Conservation (phyloP, 352 stramenopile species). For the Globisporangium middletonii region DNA sequence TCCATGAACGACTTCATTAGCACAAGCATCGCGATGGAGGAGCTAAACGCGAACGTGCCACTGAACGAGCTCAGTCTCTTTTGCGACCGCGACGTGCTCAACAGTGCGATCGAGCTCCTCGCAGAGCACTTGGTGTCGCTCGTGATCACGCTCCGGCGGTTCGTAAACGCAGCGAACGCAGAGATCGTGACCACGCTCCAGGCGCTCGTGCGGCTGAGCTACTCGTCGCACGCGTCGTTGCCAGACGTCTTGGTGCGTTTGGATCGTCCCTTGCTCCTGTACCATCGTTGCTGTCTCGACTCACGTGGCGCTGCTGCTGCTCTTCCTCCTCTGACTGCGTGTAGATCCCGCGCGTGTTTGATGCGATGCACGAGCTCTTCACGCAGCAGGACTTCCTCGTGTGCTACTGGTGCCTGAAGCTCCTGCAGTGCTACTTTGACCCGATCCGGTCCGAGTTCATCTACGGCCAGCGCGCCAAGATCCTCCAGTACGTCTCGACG, state of each 20-base stretch:
- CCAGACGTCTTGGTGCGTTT: constrained; percentile 27
- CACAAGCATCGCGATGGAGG: constrained; percentile 39
- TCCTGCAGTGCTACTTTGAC: constrained; percentile 67
- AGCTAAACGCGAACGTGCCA: constrained; percentile 47
- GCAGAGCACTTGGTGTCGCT: constrained; percentile 35
- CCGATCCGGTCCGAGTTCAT: constrained; percentile 18
- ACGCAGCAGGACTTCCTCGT: constrained; percentile 50
- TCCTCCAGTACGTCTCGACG: constrained; percentile 51
- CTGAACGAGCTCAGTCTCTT: constrained; percentile 32
- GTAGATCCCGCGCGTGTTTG: constrained; percentile 42
- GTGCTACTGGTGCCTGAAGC: constrained; percentile 61
- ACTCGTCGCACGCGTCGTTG: constrained; percentile 35
- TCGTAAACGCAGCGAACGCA: constrained; percentile 23
- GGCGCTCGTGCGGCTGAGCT: constrained; percentile 40
- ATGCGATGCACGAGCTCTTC: constrained; percentile 52
- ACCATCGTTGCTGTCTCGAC: neutral
- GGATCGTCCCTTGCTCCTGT: neutral
- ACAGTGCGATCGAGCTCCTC: constrained; percentile 39
- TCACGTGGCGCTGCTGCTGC: neutral
- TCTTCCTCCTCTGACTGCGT: neutral
- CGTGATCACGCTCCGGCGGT: constrained; percentile 28
- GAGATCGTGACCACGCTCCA: constrained; percentile 47
- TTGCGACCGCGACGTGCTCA: constrained; percentile 30
- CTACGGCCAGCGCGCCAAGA: constrained; percentile 40
- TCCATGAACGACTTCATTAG: constrained; percentile 47